A percentile compares a stretch with the other conserved stretches of the same genome.
Conservation (phyloP, 768 basidiomycete species). For the Psilocybe cyanescens region DNA sequence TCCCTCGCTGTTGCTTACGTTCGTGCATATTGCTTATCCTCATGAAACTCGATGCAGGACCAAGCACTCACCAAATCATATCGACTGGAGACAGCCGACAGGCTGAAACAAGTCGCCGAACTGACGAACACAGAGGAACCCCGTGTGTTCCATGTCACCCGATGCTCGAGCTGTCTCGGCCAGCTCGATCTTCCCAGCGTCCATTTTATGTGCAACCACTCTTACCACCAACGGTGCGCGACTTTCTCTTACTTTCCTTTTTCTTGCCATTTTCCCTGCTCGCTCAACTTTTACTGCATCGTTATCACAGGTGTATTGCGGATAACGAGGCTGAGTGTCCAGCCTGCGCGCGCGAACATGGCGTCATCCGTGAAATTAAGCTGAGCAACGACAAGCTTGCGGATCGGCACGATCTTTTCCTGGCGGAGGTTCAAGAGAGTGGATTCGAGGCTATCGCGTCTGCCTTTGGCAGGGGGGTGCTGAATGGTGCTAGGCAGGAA, state of each 20-base stretch:
- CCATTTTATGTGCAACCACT: conserved; percentile 98
- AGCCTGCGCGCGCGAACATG: conserved; percentile 83
- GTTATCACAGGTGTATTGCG: conserved; percentile 69
- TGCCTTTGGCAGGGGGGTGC: conserved; percentile 70
- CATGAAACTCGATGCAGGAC: conserved; percentile 55
- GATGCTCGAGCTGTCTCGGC: conserved; percentile 88
- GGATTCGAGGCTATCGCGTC: conserved; percentile 75
- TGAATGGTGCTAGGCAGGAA: conserved; percentile 47
- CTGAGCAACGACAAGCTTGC: conserved; percentile 84
- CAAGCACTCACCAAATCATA: conserved; percentile 87
- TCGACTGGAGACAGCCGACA: conserved; percentile 78
- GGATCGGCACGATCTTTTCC: conserved; percentile 80
- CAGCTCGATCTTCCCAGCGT: conserved; percentile 92
- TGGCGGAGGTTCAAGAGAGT: conserved; percentile 73
- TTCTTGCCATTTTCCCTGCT: neutral
- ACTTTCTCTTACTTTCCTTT: neutral
- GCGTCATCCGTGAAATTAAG: conserved; percentile 88
- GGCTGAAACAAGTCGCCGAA: conserved; percentile 80
- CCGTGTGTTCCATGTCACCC: conserved; percentile 90
- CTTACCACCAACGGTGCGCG: conserved; percentile 88
- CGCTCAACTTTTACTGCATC: neutral
- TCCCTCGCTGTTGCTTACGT: too few species aligned
- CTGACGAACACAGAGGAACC: conserved; percentile 80
- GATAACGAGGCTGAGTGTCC: conserved; percentile 93
- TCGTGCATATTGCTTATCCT: conserved; percentile 6